These are phyloP conservation scores for Salix suchowensis DNA, from an alignment of 345 rosid species.

Conservation along the genomic window DNA sequence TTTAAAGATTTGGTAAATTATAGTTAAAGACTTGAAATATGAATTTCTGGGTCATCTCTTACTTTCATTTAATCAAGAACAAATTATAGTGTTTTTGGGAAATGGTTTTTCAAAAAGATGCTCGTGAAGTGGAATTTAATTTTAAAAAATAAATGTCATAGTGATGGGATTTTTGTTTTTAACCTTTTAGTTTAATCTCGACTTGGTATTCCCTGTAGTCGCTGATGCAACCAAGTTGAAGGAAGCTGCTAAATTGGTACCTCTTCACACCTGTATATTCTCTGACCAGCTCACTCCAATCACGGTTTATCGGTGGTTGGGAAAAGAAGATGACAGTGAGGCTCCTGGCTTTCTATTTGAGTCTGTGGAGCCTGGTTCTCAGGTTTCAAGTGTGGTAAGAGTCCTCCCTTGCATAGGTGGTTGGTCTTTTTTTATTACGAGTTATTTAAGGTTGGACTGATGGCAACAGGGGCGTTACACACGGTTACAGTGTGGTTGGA, in stretches of 20 bases:
- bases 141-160: too few species aligned
- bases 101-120: too few species aligned
- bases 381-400: slow-evolving; percentile 58
- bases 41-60: not conserved
- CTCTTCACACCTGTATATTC: slow-evolving; percentile 65
- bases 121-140: not conserved
- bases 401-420: not conserved
- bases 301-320: slow-evolving; percentile 82
- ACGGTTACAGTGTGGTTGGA: slow-evolving; percentile 79
- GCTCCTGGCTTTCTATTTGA: slow-evolving; percentile 89
- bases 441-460: slow-evolving; percentile 11
- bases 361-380: slow-evolving; percentile 66
- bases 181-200: not conserved
- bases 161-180: too few species aligned
- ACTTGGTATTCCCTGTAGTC: slow-evolving; percentile 27
- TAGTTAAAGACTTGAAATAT: too few species aligned
- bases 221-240: slow-evolving; percentile 37
- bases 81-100: not conserved
- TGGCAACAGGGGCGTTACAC: slow-evolving; percentile 44
- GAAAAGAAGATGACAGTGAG: slow-evolving; percentile 75
- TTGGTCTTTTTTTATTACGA: not conserved
- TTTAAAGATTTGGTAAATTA: too few species aligned
- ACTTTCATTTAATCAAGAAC: not conserved
- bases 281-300: slow-evolving; percentile 88
- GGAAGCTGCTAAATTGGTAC: slow-evolving; percentile 69